These are phyloP conservation scores for Xylariales sp. DNA, from an alignment of 2,329 filamentous ascomycete species.

Conservation along the genomic window DNA sequence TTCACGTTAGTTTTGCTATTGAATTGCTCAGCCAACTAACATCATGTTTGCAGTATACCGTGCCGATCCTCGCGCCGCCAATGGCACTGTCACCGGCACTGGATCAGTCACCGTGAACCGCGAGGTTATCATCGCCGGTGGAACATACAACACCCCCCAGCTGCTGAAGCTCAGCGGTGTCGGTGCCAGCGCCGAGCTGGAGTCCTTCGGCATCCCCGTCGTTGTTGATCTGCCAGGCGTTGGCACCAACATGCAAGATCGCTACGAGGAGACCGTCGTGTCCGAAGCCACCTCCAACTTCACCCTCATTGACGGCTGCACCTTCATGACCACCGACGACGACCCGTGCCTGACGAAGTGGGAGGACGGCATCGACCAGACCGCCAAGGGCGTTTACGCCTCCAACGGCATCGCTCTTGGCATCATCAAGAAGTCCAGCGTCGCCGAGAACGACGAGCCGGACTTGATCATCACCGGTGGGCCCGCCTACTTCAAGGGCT, in stretches of 20 bases:
- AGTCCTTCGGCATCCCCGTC: conserved; percentile 31
- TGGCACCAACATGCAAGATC: conserved; percentile 54
- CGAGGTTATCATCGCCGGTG: conserved; percentile 47
- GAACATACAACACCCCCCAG: conserved; percentile 50
- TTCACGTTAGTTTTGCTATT: background rate
- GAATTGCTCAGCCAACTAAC: background rate
- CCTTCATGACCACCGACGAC: conserved; percentile 23
- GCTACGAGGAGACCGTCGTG: conserved; percentile 42
- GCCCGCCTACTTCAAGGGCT: conserved; percentile 33
- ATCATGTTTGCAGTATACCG: conserved; percentile 1
- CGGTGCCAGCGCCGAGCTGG: conserved; percentile 34
- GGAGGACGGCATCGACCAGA: conserved; percentile 11
- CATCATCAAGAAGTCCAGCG: conserved; percentile 22
- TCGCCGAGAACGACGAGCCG: conserved; percentile 20
- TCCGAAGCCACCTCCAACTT: conserved; percentile 36
- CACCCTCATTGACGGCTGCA: conserved; percentile 28
- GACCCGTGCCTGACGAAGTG: conserved; percentile 27
- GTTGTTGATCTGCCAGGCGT: conserved; percentile 51
- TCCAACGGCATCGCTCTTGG: conserved; percentile 27
- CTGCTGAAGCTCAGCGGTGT: conserved; percentile 45
- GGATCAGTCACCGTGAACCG: conserved; percentile 32
- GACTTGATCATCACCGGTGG: conserved; percentile 33
- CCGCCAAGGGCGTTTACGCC: conserved; percentile 25
- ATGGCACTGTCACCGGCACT: conserved; percentile 17
- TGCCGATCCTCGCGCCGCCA: conserved; percentile 9